A percentile compares a stretch with the other conserved stretches of the same genome.
Conservation (phyloP, 192 early-diverging fungal genomes). For the Coemansia sp. region DNA sequence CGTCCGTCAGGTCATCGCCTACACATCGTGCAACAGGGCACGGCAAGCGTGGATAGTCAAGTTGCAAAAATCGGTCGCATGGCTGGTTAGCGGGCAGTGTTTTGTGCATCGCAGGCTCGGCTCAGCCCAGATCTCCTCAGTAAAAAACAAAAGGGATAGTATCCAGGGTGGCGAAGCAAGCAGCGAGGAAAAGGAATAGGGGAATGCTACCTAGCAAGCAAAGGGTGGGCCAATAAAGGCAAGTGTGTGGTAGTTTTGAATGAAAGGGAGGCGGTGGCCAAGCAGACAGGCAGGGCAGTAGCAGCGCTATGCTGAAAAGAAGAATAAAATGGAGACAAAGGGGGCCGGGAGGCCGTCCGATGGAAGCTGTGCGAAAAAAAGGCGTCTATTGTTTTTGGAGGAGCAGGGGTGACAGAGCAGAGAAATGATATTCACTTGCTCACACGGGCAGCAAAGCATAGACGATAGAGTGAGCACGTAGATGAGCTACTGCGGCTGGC, state of each 20-base stretch:
- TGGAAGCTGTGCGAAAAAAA: constrained; percentile 1
- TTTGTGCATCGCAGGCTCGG: constrained; percentile 10
- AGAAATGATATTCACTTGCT: neutral
- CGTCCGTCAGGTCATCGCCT: constrained; percentile 71
- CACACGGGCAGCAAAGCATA: neutral
- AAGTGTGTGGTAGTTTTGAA: constrained; percentile 6
- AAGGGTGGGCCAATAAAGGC: neutral
- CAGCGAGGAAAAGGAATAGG: neutral
- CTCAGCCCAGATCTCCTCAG: neutral
- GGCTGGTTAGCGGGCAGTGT: constrained; percentile 13
- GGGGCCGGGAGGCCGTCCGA: neutral
- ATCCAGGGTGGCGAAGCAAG: constrained; percentile 4
- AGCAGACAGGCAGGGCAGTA: neutral
- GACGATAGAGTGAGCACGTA: neutral
- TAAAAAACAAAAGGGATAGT: neutral
- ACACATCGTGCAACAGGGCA: constrained; percentile 5
- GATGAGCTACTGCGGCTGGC: constrained; percentile 5
- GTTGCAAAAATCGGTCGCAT: constrained; percentile 11
- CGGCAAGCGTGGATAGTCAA: constrained; percentile 8
- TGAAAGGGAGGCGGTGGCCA: constrained; percentile 7
- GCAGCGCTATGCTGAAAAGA: neutral
- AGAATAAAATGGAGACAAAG: neutral
- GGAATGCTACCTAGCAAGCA: neutral
- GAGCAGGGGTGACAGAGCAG: neutral
- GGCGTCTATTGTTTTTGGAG: constrained; percentile 9